Base-by-base conservation (phyloP, 1,139 yeast genomes). In the Geotrichum candidum region DNA sequence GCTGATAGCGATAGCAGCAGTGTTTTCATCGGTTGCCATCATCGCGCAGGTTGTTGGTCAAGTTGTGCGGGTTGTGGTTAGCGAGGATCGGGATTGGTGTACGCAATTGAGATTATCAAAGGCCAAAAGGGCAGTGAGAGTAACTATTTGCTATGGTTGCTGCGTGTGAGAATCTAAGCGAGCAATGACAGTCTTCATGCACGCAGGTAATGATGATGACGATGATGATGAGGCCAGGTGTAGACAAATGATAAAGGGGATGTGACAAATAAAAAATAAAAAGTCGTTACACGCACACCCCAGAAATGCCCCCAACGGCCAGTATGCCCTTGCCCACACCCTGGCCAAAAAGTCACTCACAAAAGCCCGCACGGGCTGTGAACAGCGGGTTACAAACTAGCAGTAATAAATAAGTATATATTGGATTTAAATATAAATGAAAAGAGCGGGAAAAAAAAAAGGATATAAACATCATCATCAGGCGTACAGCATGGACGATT, bases 401-500 rank as follows among this genome's bases (percentile, higher is more conserved):
- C n/a, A 35, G 22, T 25, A 51, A 51, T 23, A 51, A 23, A 48
- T 23, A 48, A n/a, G 50, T 41, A 29, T 52, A 45, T 35, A 18
- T 18, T 18, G 18, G 18, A 18, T 18, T 54, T 27, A 46, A 27
- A 54, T 54, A 45, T 38, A 41, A n/a, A 45, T 11, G 27, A 11
- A 45, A 45, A 41, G 18, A 15, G 6, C 13, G 25, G 25, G 15
- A 25, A 31, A 29, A 31, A 52, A 52, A 18, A 53, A n/a, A 33
- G 29, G n/a, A 52, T 18, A 1, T 18, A 31, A 53, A 15, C 11
- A 50, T 29, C n/a, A 51, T 56, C 35, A 50, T 50, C 33, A 56
- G n/a, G 54, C 53, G 33, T 53, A 22, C 22, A 53, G 15, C 45
- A 29, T 29, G 33, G 64, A 58, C 41, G 61, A 61, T 2, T 58